These are phyloP conservation scores for Cokeromyces recurvatus DNA, from an alignment of 371 early-diverging fungal genomes.

Conservation along the genomic window DNA sequence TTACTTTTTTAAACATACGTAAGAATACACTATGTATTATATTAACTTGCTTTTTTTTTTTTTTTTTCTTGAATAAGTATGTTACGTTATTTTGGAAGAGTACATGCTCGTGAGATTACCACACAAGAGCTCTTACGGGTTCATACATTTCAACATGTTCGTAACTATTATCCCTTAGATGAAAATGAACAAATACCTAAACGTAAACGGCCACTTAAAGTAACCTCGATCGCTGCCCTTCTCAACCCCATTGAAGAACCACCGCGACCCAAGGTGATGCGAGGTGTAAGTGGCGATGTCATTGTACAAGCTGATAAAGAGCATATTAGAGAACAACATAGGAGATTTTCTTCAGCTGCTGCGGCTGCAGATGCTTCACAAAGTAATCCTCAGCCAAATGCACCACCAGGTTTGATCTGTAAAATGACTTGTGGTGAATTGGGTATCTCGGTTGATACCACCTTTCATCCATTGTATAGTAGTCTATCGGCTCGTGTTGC, in stretches of 20 bases:
- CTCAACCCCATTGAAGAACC: conserved; percentile 17
- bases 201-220: conserved; percentile 12
- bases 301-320: conserved; percentile 24
- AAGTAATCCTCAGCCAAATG: conserved; percentile 21
- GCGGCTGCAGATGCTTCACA: conserved; percentile 20
- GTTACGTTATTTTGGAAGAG: conserved; percentile 45
- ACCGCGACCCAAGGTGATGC: conserved; percentile 2
- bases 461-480: conserved; percentile 52
- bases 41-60: background rate
- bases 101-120: conserved; percentile 51
- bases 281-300: conserved; percentile 38
- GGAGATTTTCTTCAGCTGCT: conserved; percentile 33
- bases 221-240: conserved; percentile 37
- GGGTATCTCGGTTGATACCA: conserved; percentile 58
- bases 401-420: conserved; percentile 46
- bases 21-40: no score
- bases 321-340: conserved; percentile 26
- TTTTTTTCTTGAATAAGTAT: conserved; percentile 19
- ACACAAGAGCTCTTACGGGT: conserved; percentile 47
- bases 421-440: conserved; percentile 55
- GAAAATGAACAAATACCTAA: conserved; percentile 9
- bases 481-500: conserved; percentile 52
- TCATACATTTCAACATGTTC: conserved; percentile 50
- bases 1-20: no score
- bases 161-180: conserved; percentile 43